These are phyloP conservation scores for Mycena belliarum DNA, from an alignment of 768 basidiomycete genomes.

Conservation along the genomic window DNA sequence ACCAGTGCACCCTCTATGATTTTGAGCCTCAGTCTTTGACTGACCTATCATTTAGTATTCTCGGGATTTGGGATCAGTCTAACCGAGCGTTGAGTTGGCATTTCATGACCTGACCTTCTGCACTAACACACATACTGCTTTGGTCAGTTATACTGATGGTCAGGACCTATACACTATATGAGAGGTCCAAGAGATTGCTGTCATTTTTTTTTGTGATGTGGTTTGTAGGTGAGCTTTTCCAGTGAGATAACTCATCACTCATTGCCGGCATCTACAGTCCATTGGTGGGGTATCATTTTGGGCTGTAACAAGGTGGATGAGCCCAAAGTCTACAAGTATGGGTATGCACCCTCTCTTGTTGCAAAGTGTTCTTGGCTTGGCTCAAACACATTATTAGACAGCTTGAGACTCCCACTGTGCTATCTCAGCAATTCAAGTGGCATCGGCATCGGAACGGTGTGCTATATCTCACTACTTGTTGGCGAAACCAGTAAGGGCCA, in stretches of 20 bases:
- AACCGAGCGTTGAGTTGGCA: constrained; percentile 1
- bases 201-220: constrained; percentile 9
- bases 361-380: no score
- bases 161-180: constrained; percentile 10
- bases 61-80: not conserved
- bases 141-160: constrained; percentile 12
- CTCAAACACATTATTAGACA: no score
- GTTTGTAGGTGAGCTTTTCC: not conserved
- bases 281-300: not conserved
- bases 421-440: not conserved
- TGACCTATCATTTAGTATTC: not conserved
- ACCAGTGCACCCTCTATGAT: not conserved
- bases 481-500: constrained; percentile 8
- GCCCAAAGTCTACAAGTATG: not conserved
- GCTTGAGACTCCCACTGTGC: not conserved
- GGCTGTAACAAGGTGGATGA: constrained; percentile 1
- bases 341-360: not conserved
- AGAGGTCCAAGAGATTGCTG: constrained; percentile 10
- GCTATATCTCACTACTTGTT: constrained; percentile 2
- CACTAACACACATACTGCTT: no score
- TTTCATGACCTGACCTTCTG: no score
- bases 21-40: not conserved
- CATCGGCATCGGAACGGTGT: constrained; percentile 4
- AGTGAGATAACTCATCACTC: not conserved
- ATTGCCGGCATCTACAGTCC: not conserved